phyloP scores from a whole-genome alignment of 1,139 yeast species.

The Magnusiomyces paraingens region DNA sequence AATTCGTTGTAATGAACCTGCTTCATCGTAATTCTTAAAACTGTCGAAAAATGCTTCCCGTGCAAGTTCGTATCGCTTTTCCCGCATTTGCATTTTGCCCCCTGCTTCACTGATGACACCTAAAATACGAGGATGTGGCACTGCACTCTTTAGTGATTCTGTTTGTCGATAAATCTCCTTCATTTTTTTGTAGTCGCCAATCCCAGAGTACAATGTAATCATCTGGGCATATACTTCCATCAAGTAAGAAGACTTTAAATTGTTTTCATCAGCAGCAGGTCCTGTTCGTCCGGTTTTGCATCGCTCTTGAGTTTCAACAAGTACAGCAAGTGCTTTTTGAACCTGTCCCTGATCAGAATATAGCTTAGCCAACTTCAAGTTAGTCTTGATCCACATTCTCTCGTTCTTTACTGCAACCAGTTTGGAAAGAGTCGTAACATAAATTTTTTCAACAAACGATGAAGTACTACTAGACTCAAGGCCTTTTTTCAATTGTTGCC shows the following conservation, averaged over 20 bases:
- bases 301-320: constrained; percentile 39
- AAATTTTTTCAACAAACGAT: constrained; percentile 28
- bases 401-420: constrained; percentile 37
- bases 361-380: constrained; percentile 46
- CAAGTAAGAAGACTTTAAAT: constrained; percentile 32
- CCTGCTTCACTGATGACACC: constrained; percentile 73
- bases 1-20: constrained; percentile 55
- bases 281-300: constrained; percentile 26
- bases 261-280: constrained; percentile 22
- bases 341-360: constrained; percentile 39
- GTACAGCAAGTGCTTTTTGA: constrained; percentile 37
- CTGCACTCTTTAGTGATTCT: constrained; percentile 48
- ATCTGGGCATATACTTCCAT: constrained; percentile 63
- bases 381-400: constrained; percentile 51
- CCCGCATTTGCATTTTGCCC: constrained; percentile 59
- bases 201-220: constrained; percentile 45
- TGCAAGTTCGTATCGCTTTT: constrained; percentile 55
- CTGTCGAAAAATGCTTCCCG: constrained; percentile 63
- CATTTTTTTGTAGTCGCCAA: constrained; percentile 38
- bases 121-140: constrained; percentile 67
- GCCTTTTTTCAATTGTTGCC: constrained; percentile 12
- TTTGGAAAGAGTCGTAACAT: constrained; percentile 26
- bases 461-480: constrained; percentile 14
- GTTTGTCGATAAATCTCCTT: constrained; percentile 47
- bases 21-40: constrained; percentile 72